These are phyloP conservation scores for Tuber aestivum DNA, from an alignment of 495 filamentous ascomycete species.

Conservation along the genomic window DNA sequence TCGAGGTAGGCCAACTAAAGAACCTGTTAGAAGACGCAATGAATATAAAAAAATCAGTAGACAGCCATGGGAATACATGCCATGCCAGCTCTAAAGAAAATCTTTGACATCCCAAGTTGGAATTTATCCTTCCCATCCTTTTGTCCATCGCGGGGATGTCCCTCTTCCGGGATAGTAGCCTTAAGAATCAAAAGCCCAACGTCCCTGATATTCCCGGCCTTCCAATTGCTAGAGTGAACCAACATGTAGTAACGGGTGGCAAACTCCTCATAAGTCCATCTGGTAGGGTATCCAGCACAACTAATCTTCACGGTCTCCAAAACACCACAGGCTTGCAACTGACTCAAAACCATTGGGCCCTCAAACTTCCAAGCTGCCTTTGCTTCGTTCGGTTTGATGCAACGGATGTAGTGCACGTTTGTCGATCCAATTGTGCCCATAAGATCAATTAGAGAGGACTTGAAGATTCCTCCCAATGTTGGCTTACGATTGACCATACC, in stretches of 20 bases:
- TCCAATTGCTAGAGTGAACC: conserved; percentile 85
- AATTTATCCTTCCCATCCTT: conserved; percentile 87
- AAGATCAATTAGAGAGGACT: conserved; percentile 93
- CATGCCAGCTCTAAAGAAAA: conserved; percentile 99
- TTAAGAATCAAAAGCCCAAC: conserved; percentile 90
- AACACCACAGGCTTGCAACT: conserved; percentile 96
- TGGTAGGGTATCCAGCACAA: conserved; percentile 93
- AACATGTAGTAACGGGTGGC: conserved; percentile 98
- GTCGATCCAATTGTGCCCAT: conserved; percentile 97
- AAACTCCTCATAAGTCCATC: conserved; percentile 99
- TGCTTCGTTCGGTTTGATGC: conserved; percentile 98
- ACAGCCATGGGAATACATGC: conserved; percentile 20
- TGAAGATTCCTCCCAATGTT: conserved; percentile 96
- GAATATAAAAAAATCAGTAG: not conserved
- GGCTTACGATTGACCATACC: conserved; percentile 93
- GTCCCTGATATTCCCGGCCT: conserved; percentile 72
- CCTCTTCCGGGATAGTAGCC: conserved; percentile 68
- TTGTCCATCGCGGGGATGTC: conserved; percentile 51
- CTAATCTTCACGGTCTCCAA: conserved; percentile 97
- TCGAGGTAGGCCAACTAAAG: conserved; percentile 78
- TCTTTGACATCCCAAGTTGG: conserved; percentile 93
- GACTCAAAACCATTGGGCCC: conserved; percentile 96
- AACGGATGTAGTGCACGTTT: conserved; percentile 98
- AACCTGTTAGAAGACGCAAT: conserved; percentile 16
- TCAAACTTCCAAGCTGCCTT: conserved; percentile 98